Evolutionary conservation across 768 basidiomycete genomes (phyloP).

Genomic region (Coprinellus micaceus): DNA sequence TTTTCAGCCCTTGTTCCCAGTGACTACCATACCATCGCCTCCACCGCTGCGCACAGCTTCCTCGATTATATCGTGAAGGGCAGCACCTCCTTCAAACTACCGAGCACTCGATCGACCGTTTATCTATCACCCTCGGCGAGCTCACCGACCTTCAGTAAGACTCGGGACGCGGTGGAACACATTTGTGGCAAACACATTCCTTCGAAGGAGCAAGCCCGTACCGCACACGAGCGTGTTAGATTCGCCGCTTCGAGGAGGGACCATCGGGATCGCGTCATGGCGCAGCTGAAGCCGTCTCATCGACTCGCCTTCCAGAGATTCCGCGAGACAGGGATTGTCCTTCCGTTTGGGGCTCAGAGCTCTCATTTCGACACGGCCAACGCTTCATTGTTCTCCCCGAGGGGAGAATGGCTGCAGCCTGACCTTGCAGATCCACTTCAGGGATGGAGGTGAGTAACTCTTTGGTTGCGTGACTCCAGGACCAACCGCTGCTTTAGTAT

Average conservation of each 20-base stretch:
- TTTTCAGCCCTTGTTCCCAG: slow-evolving; percentile 41
- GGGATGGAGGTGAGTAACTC: slow-evolving; percentile 39
- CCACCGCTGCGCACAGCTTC: slow-evolving; percentile 18
- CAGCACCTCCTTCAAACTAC: neutral
- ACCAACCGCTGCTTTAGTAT: slow-evolving; percentile 22
- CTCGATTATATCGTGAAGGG: slow-evolving; percentile 1
- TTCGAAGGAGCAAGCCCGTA: too few species aligned
- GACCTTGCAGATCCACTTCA: slow-evolving; percentile 40
- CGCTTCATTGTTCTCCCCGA: slow-evolving; percentile 33
- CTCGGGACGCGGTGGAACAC: too few species aligned
- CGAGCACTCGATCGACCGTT: too few species aligned
- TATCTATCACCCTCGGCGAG: too few species aligned
- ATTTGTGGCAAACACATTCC: too few species aligned
- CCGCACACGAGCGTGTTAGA: slow-evolving; percentile 31
- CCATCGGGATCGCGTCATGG: slow-evolving; percentile 35
- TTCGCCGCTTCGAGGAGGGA: slow-evolving; percentile 34
- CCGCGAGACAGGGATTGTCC: slow-evolving; percentile 38
- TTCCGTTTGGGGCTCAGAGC: slow-evolving; percentile 45
- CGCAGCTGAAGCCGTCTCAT: slow-evolving; percentile 38
- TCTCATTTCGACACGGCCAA: slow-evolving; percentile 41
- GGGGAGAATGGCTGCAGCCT: slow-evolving; percentile 35
- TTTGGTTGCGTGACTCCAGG: neutral
- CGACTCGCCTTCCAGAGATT: slow-evolving; percentile 40
- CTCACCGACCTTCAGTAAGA: too few species aligned
- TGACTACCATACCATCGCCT: slow-evolving; percentile 22